Evolutionary conservation across 78 protist genomes (phyloP), one percentile per base, ranked within the genome.

Genomic region (Dictyostelium brefeldianum): DNA sequence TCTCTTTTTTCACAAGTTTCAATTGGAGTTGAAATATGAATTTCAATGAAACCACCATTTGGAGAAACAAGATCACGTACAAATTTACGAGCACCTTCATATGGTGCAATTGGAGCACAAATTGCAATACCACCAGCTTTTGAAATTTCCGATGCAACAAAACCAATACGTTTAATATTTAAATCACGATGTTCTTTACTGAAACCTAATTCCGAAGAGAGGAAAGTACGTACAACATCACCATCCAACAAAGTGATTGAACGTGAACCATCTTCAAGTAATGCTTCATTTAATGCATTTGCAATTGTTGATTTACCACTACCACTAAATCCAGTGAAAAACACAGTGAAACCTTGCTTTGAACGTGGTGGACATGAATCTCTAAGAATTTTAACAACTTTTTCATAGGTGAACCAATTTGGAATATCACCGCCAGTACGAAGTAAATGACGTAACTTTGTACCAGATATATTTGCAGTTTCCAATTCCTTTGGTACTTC

Each of bases 351-450:
- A 36, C 96, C 96, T 74, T 79, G 92, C 50, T 78, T 87, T 25
- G 29, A 17, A 31, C 84, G 47, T 79, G 85, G 95, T 90, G 89
- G 95, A 67, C 89, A 90, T 62, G 94, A 89, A 31, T 90, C 51
- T 59, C 98, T 92, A 15, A 98, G 96, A 11, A 98, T 95, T 17
- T 80, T 83, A 22, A 98, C 98, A 12, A 98, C 98, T n/a, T 96
- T 84, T 67, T 95, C 94, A 95, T 96, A 98, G 50, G 99, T 97
- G 90, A 98, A 98, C 99, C 99, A 98, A 90, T 98, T 96, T 59
- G 99, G 99, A 74, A 98, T 98, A 25, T 95, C 97, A 62, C 97
- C 99, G 22, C 98, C 98, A 17, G 84, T 89, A 31, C 93, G n/a
- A 22, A 96, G 89, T 18, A 85, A 65, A 25, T 69, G 90, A 53